Conservation (phyloP, 2,329 filamentous ascomycete species). For the Trichoderma sp. region DNA sequence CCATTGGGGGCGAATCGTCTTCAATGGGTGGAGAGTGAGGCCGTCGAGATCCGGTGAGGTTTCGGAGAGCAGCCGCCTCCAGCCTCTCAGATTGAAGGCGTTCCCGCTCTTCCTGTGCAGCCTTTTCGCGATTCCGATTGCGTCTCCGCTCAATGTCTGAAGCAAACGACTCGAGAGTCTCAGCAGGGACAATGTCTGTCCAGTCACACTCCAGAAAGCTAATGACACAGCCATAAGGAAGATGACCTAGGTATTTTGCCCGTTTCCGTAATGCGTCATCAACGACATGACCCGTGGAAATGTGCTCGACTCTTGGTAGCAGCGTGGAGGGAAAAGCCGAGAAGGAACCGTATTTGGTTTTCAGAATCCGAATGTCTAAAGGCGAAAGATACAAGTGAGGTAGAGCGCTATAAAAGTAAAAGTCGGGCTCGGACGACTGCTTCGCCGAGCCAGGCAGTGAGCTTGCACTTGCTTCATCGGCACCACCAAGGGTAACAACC, state of each 20-base stretch:
- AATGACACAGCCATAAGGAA: constrained; percentile 88
- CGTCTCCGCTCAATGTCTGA: constrained; percentile 74
- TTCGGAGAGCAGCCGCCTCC: constrained; percentile 69
- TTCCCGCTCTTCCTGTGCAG: constrained; percentile 82
- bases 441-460: constrained; percentile 26
- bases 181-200: constrained; percentile 80
- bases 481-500: constrained; percentile 48
- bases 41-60: constrained; percentile 45
- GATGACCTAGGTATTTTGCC: constrained; percentile 82
- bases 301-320: constrained; percentile 82
- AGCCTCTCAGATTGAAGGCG: constrained; percentile 77
- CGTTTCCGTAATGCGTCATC: constrained; percentile 82
- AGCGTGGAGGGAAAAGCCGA: constrained; percentile 81
- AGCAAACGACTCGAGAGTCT: constrained; percentile 74
- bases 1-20: constrained; percentile 45
- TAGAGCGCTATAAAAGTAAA: constrained; percentile 86
- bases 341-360: constrained; percentile 84
- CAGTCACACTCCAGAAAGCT: constrained; percentile 93
- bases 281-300: constrained; percentile 83
- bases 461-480: constrained; percentile 29
- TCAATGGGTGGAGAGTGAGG: constrained; percentile 40
- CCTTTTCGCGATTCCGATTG: constrained; percentile 79
- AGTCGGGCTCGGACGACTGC: constrained; percentile 51
- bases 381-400: constrained; percentile 89
- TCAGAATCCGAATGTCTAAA: constrained; percentile 88